A percentile compares a stretch with the other conserved stretches of the same genome.
Conservation (phyloP, 805 yeast genomes). For the Saitoella complicata region DNA sequence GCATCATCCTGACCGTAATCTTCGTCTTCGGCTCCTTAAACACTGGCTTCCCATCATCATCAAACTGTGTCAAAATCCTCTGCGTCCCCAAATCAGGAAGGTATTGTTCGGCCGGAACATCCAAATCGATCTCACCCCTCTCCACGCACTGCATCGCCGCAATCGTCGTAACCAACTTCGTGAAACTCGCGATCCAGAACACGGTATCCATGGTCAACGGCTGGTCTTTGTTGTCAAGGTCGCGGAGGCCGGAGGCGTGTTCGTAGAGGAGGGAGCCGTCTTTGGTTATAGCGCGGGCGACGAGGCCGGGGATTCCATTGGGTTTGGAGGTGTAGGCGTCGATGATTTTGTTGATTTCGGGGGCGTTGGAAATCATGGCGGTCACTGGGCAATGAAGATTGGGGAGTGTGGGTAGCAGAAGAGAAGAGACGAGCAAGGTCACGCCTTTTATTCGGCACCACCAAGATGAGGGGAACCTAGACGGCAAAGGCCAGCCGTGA, state of each 20-base stretch:
- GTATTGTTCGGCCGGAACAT: conserved; percentile 17
- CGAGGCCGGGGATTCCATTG: not conserved
- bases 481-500: no score
- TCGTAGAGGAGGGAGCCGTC: not conserved
- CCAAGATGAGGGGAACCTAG: no score
- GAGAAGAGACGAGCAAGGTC: no score
- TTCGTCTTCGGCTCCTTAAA: conserved; percentile 17
- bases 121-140: conserved; percentile 19
- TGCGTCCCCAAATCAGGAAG: conserved; percentile 20
- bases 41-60: conserved; percentile 12
- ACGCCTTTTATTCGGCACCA: no score
- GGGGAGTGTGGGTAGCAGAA: no score
- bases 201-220: conserved; percentile 16
- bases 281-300: not conserved
- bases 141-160: conserved; percentile 21
- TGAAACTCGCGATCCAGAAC: conserved; percentile 22
- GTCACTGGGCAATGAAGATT: no score
- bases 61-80: conserved; percentile 12
- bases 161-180: conserved; percentile 16
- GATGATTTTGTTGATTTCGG: no score
- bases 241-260: not conserved
- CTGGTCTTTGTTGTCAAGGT: not conserved
- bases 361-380: no score
- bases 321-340: no score
- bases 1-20: conserved; percentile 23